A percentile compares a stretch with the other conserved stretches of the same genome.
These are phyloP conservation scores for Kodamaea jinghongensis DNA, from an alignment of 805 yeast genomes.

Conservation along the genomic window DNA sequence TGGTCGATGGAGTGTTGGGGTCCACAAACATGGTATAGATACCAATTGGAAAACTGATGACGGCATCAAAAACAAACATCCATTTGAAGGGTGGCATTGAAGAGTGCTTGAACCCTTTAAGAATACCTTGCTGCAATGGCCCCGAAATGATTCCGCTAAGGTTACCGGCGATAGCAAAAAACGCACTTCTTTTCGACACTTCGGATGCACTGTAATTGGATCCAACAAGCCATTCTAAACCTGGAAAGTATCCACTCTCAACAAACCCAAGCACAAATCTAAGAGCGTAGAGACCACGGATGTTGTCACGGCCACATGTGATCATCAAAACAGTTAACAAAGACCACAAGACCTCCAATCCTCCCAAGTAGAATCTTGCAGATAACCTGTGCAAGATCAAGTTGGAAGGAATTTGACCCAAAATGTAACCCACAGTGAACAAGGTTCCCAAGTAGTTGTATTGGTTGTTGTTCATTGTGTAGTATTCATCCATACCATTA, in stretches of 20 bases:
- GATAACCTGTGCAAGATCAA: conserved; percentile 39
- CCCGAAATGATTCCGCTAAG: conserved; percentile 38
- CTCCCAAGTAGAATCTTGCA: conserved; percentile 45
- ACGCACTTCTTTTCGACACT: conserved; percentile 33
- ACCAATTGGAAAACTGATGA: conserved; percentile 35
- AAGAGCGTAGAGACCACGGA: conserved; percentile 26
- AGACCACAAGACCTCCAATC: conserved; percentile 46
- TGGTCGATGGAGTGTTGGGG: conserved; percentile 47
- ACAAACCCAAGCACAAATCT: conserved; percentile 43
- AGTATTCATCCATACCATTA: conserved; percentile 47
- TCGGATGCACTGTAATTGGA: conserved; percentile 34
- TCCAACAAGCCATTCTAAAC: conserved; percentile 34
- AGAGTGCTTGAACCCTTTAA: conserved; percentile 19
- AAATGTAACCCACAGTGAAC: conserved; percentile 51
- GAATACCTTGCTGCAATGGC: conserved; percentile 31
- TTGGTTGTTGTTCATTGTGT: conserved; percentile 39
- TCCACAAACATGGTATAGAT: conserved; percentile 42
- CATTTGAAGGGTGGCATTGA: conserved; percentile 37
- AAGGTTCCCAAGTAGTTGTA: conserved; percentile 43
- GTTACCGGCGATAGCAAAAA: conserved; percentile 33
- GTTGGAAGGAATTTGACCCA: conserved; percentile 52
- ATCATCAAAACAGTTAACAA: conserved; percentile 37
- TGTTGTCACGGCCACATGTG: conserved; percentile 21
- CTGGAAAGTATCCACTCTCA: conserved; percentile 55
- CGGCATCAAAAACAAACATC: conserved; percentile 48